Conservation (phyloP, 345 rosid species). For the Camelina laxa region DNA sequence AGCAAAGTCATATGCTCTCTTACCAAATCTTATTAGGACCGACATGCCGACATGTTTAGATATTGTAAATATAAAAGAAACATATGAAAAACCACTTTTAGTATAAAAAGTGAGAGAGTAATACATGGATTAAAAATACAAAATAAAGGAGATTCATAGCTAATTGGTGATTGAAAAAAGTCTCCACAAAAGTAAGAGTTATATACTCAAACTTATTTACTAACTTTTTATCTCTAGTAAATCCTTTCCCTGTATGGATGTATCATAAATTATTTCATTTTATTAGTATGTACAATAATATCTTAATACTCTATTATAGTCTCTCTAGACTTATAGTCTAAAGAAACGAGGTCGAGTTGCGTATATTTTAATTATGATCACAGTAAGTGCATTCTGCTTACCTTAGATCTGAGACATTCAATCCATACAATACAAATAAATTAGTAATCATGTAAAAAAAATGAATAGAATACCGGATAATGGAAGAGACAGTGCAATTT, state of each 20-base stretch:
- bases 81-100: slow-evolving; percentile 20
- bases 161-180: neutral
- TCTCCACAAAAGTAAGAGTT: neutral
- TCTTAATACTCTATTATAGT: neutral
- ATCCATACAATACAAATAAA: neutral
- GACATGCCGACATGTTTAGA: slow-evolving; percentile 19
- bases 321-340: neutral
- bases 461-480: slow-evolving; percentile 23
- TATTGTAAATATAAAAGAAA: neutral
- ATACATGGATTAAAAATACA: neutral
- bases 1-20: too few species aligned
- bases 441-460: neutral
- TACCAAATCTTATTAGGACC: neutral
- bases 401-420: slow-evolving; percentile 36
- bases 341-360: slow-evolving; percentile 23
- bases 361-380: neutral
- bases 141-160: neutral
- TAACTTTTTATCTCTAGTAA: neutral
- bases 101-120: neutral
- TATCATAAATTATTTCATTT: neutral
- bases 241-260: neutral
- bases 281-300: neutral
- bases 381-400: neutral
- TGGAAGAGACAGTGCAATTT: slow-evolving; percentile 35
- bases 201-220: neutral